Conservation (phyloP, 2,329 filamentous ascomycete genomes). For the Endothia cerciana region DNA sequence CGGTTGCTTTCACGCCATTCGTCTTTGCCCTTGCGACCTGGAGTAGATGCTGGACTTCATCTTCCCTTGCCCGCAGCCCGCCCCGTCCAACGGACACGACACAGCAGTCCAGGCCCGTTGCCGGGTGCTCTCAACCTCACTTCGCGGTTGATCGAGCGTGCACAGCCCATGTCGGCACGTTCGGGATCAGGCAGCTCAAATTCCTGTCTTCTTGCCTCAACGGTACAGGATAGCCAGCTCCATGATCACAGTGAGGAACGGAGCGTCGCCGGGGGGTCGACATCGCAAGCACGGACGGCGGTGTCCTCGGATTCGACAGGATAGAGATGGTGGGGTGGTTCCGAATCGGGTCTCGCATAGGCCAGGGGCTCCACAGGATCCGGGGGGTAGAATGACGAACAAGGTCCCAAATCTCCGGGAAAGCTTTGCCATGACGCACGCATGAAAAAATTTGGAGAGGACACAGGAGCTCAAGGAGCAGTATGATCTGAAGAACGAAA, state of each 20-base stretch:
- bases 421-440: conserved; percentile 27
- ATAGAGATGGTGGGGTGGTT: conserved; percentile 18
- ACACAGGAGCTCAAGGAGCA: neutral
- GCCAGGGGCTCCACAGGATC: conserved; percentile 23
- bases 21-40: neutral
- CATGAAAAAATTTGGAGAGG: conserved; percentile 11
- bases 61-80: neutral
- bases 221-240: neutral
- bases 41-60: neutral
- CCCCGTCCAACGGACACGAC: neutral
- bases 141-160: neutral
- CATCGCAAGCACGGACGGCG: neutral
- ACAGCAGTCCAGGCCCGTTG: neutral
- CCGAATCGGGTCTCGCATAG: conserved; percentile 20
- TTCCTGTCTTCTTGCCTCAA: neutral
- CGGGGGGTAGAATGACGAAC: conserved; percentile 20
- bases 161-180: neutral
- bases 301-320: conserved; percentile 14
- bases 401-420: conserved; percentile 23
- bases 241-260: neutral
- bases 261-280: neutral
- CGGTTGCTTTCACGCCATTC: neutral
- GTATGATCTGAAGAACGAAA: conserved; percentile 6
- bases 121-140: neutral
- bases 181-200: neutral